These are phyloP conservation scores for Penicillium goetzii DNA, from an alignment of 495 filamentous ascomycete genomes.

Conservation along the genomic window DNA sequence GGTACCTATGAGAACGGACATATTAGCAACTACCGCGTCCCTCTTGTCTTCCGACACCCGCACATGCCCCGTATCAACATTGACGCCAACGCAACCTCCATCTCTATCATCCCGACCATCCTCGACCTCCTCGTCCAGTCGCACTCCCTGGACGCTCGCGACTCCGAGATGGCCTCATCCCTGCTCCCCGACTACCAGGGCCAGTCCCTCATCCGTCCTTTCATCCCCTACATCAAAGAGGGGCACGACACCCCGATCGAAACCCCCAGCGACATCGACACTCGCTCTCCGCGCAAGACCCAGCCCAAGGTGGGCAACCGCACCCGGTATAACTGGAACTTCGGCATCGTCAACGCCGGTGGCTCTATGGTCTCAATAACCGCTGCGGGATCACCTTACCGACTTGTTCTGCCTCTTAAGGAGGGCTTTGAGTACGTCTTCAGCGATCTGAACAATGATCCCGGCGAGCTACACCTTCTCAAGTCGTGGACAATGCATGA, in stretches of 20 bases:
- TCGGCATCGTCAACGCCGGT: conserved; percentile 51
- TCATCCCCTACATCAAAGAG: conserved; percentile 21
- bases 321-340: conserved; percentile 36
- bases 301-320: conserved; percentile 4
- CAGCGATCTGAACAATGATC: conserved; percentile 41
- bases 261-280: conserved; percentile 4
- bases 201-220: conserved; percentile 41
- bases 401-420: conserved; percentile 47
- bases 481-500: conserved; percentile 34
- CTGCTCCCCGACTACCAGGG: conserved; percentile 44
- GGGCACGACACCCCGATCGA: background rate
- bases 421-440: conserved; percentile 46
- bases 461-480: conserved; percentile 36
- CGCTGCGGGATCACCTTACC: conserved; percentile 39
- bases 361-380: conserved; percentile 43
- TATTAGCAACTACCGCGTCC: conserved; percentile 50
- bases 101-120: conserved; percentile 50
- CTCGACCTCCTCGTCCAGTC: conserved; percentile 50
- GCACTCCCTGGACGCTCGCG: conserved; percentile 39
- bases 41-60: conserved; percentile 49
- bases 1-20: conserved; percentile 52
- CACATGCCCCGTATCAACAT: conserved; percentile 46
- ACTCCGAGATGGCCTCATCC: conserved; percentile 38
- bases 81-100: conserved; percentile 44
- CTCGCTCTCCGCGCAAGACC: conserved; percentile 15